Evolutionary conservation across 23 red algal genomes (phyloP).

Genomic region (Agarophyton chilense): DNA sequence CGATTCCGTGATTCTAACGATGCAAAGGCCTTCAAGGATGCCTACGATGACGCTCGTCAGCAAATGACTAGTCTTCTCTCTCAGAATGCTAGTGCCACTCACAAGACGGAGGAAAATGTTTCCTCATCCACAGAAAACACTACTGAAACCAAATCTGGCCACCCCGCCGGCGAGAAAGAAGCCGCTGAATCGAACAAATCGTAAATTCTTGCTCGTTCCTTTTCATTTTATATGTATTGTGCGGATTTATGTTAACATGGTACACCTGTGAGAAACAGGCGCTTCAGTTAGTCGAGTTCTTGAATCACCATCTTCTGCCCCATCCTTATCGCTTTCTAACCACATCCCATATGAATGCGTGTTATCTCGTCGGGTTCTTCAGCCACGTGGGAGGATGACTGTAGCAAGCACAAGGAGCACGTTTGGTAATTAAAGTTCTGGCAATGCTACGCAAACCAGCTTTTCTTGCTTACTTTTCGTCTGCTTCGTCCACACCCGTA

Average conservation of each 20-base stretch:
- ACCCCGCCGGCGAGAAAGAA: not conserved
- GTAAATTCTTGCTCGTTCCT: not conserved
- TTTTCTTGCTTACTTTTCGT: no score
- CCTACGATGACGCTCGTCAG: slow-evolving; percentile 64
- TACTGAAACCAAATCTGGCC: not conserved
- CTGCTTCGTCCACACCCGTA: no score
- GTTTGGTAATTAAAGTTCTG: no score
- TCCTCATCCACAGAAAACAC: not conserved
- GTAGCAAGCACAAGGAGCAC: no score
- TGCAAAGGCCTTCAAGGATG: slow-evolving; percentile 81
- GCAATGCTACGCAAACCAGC: no score
- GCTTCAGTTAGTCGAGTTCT: not conserved
- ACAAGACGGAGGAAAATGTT: not conserved
- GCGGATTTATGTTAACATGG: not conserved
- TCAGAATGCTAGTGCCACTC: not conserved
- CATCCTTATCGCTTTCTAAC: no score
- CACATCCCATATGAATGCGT: no score
- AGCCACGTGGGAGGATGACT: no score
- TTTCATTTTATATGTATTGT: not conserved
- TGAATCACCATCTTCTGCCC: no score
- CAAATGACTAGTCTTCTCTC: slow-evolving; percentile 27
- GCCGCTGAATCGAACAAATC: not conserved
- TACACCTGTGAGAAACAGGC: no score
- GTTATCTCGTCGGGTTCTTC: no score
- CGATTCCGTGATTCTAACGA: slow-evolving; percentile 90